phyloP scores from a whole-genome alignment of 2,329 filamentous ascomycete species.

The Sporothrix brunneoviolacea region DNA sequence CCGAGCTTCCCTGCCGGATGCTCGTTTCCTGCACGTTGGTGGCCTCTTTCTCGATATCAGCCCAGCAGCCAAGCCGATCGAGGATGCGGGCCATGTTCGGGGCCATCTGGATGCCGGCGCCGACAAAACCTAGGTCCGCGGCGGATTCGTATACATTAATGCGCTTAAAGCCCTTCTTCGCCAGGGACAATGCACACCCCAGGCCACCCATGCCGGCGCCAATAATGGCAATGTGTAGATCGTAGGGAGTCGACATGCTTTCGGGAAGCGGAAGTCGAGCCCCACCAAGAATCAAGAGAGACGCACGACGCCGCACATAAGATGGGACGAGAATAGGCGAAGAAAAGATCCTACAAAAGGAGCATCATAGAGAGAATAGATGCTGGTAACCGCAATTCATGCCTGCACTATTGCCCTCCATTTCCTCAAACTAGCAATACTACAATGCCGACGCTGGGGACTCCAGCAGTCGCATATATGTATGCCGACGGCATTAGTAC shows the following conservation, averaged over 20 bases:
- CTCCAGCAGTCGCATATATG: slow-evolving; percentile 1
- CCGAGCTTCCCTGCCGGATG: slow-evolving; percentile 63
- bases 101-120: slow-evolving; percentile 77
- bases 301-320: too few relatives aligned
- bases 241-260: slow-evolving; percentile 25
- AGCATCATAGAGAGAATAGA: neutral
- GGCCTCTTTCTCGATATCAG: slow-evolving; percentile 61
- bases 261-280: too few relatives aligned
- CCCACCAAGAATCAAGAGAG: too few relatives aligned
- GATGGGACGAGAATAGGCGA: neutral
- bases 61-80: slow-evolving; percentile 66
- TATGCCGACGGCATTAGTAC: slow-evolving; percentile 2
- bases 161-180: slow-evolving; percentile 67
- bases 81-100: slow-evolving; percentile 77
- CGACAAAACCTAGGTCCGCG: slow-evolving; percentile 69
- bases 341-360: neutral
- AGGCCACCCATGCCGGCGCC: slow-evolving; percentile 68
- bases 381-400: too few relatives aligned
- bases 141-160: slow-evolving; percentile 71
- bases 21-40: slow-evolving; percentile 65
- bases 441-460: neutral
- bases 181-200: slow-evolving; percentile 63
- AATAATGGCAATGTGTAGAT: slow-evolving; percentile 28
- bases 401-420: too few relatives aligned
- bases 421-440: too few relatives aligned